These are phyloP conservation scores for Mucor irregularis DNA, from an alignment of 371 early-diverging fungal genomes.

Conservation along the genomic window DNA sequence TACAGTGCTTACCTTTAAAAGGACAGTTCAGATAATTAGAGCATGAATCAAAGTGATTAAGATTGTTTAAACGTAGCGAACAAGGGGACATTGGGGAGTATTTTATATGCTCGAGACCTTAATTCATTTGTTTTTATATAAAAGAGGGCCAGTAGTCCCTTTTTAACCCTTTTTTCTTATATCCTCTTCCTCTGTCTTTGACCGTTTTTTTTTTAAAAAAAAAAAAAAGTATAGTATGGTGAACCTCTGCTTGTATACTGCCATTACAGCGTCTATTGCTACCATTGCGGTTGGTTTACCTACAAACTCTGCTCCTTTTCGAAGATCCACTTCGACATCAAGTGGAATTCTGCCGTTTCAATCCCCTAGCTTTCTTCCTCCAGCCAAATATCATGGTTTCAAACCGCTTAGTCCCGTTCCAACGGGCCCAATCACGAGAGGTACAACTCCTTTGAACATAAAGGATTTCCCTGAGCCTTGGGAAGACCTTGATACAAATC, in stretches of 20 bases:
- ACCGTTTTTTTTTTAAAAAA: too few species aligned
- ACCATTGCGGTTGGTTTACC: background rate
- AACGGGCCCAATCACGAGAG: slow-evolving; percentile 10
- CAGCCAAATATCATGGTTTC: slow-evolving; percentile 1
- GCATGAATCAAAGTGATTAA: too few species aligned
- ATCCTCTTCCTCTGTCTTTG: background rate
- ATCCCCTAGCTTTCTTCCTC: slow-evolving; percentile 22
- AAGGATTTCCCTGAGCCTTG: slow-evolving; percentile 12
- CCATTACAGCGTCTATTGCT: background rate
- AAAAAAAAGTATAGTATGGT: background rate
- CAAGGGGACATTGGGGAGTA: too few species aligned
- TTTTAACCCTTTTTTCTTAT: background rate
- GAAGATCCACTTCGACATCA: background rate
- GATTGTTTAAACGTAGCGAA: too few species aligned
- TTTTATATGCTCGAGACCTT: background rate
- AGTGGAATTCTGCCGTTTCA: slow-evolving; percentile 12
- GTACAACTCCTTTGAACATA: background rate
- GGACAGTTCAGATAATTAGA: too few species aligned
- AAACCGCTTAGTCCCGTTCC: slow-evolving; percentile 12
- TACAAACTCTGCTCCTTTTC: background rate
- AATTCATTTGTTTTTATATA: background rate
- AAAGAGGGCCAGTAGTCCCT: background rate
- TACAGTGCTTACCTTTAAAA: too few species aligned
- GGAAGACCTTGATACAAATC: slow-evolving; percentile 7
- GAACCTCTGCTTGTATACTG: background rate